Percentiles rank a stretch among this genome's conserved stretches.
phyloP scores from a whole-genome alignment of 176 grass and related monocot species.

The Themeda triandra region DNA sequence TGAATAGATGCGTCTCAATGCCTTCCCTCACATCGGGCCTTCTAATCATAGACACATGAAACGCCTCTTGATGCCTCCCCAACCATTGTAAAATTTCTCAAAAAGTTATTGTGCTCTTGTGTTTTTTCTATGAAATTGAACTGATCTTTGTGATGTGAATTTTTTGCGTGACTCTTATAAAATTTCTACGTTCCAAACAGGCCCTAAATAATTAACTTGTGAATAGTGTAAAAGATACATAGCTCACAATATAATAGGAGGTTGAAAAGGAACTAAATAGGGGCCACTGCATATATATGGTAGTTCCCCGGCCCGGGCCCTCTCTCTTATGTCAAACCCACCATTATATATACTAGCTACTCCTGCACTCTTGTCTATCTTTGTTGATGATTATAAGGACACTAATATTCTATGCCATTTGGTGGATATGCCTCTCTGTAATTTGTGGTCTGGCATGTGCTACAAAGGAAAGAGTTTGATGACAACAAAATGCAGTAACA shows the following conservation, averaged over 20 bases:
- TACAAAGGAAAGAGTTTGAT: not conserved
- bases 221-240: not conserved
- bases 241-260: not conserved
- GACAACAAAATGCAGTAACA: not conserved
- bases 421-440: not conserved
- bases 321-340: not conserved
- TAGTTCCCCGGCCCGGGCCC: not conserved
- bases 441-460: not conserved
- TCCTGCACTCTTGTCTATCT: not conserved
- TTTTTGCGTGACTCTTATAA: too few relatives aligned
- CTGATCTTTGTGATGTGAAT: too few relatives aligned
- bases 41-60: too few relatives aligned
- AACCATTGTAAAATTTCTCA: too few relatives aligned
- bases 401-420: not conserved
- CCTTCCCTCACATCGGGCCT: too few relatives aligned
- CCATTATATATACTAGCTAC: too few relatives aligned
- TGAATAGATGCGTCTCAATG: too few relatives aligned
- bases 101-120: too few relatives aligned
- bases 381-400: not conserved
- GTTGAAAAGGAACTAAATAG: not conserved
- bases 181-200: too few relatives aligned
- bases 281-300: not conserved
- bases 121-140: too few relatives aligned
- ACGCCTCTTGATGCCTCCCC: too few relatives aligned
- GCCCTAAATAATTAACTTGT: not conserved